Conservation (phyloP, 148 eudicot species). For the Rhododendron ferrugineum region DNA sequence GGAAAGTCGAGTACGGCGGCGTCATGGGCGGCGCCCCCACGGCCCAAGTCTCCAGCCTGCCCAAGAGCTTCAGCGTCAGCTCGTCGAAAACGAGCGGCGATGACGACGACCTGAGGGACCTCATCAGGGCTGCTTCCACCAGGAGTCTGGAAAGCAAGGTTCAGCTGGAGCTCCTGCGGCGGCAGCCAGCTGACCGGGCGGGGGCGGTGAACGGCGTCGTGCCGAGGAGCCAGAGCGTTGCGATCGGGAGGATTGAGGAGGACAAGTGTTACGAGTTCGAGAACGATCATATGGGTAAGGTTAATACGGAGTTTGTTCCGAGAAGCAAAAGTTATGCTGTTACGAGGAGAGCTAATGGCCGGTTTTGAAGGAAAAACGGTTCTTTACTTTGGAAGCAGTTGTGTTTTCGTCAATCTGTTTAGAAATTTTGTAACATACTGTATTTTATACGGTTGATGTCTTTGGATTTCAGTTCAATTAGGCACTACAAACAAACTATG, state of each 20-base stretch:
- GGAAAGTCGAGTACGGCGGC: slow-evolving; percentile 14
- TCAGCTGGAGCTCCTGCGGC: slow-evolving; percentile 23
- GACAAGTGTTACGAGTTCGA: slow-evolving; percentile 8
- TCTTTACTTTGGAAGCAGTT: not conserved
- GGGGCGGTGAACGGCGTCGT: not conserved
- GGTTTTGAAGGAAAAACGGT: not conserved
- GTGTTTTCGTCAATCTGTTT: not conserved
- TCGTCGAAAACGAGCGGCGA: slow-evolving; percentile 8
- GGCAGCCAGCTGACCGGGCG: not conserved
- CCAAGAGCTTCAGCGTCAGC: slow-evolving; percentile 32
- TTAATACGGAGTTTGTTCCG: not conserved
- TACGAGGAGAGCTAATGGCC: not conserved
- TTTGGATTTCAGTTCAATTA: not conserved
- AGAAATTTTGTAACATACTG: not conserved
- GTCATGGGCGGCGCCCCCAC: slow-evolving; percentile 29
- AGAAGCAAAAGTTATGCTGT: slow-evolving; percentile 10
- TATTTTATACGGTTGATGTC: not conserved
- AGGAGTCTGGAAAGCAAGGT: slow-evolving; percentile 19
- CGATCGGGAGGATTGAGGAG: slow-evolving; percentile 22
- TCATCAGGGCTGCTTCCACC: slow-evolving; percentile 30
- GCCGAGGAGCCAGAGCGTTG: slow-evolving; percentile 28
- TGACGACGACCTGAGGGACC: slow-evolving; percentile 30
- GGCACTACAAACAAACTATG: not conserved
- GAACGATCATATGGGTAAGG: not conserved
- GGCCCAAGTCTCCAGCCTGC: slow-evolving; percentile 22